Evolutionary conservation across 257 asterid species (phyloP), one percentile per base, ranked within the genome.

Genomic region (Echites panduratus): DNA sequence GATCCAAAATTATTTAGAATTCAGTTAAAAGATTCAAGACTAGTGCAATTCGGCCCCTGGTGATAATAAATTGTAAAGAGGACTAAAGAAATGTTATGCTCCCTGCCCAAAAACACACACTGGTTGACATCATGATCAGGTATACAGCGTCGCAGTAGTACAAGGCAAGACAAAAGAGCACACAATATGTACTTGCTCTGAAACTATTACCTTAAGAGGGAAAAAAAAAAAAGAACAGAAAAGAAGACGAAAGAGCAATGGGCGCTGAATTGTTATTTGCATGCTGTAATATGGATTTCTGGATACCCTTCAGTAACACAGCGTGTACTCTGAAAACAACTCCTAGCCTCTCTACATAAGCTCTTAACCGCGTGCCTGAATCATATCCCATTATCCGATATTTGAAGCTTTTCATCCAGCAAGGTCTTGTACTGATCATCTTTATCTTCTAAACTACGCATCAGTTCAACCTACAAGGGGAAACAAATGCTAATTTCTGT

Each of bases 351-450:
- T 53, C 68, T n/a, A 53, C 20, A 5, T 49, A 38, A 74, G 80
- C 73, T 85, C 77, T 70, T 73, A 72, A 71, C 71, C 66, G 77
- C 65, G 78, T 47, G 79, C 79, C 73, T 79, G 80, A 56, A 70
- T 71, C 76, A 75, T 72, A 74, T 86, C 27, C 82, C 77, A 73
- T 79, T 70, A 66, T 84, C 84, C 70, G 82, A 85, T 76, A 85
- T 79, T 63, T 85, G 92, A 71, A 93, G 90, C 88, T 86, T 93
- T 75, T 86, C 88, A 71, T 85, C 85, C 84, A 93, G 74, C 77
- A 91, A 49, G 44, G 88, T 82, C 85, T 87, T 85, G 85, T 76
- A 91, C 70, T 84, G 86, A 53, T 75, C 87, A 77, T 93, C 98
- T 76, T 84, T 89, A 63, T 84, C 87, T 47, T 91, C 92, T 73